These are phyloP conservation scores for Hypoxylon subgilvum DNA, from an alignment of 495 filamentous ascomycete species.

Conservation along the genomic window DNA sequence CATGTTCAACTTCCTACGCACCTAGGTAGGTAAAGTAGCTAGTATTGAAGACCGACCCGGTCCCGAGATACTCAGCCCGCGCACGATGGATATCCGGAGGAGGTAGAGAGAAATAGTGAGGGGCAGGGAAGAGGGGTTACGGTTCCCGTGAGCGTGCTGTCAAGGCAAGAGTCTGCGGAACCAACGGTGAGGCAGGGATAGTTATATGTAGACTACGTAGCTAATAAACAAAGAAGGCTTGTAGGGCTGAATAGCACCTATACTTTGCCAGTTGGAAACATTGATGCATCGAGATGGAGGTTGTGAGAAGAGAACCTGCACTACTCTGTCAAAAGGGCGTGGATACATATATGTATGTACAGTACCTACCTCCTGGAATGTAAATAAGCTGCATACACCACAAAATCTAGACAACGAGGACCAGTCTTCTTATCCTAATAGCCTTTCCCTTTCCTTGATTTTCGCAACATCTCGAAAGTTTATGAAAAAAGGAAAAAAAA, in stretches of 20 bases:
- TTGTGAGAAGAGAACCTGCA: too few species aligned
- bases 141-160: constrained; percentile 20
- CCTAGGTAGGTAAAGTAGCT: too few species aligned
- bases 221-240: constrained; percentile 18
- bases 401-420: too few species aligned
- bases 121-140: constrained; percentile 13
- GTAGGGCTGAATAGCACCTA: constrained; percentile 36
- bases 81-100: too few species aligned
- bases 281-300: neutral
- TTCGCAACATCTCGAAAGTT: constrained; percentile 5
- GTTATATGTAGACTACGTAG: constrained; percentile 8
- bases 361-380: neutral
- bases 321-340: too few species aligned
- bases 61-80: too few species aligned
- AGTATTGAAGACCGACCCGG: too few species aligned
- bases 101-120: too few species aligned
- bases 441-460: neutral
- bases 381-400: too few species aligned
- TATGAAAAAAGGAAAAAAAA: too few species aligned
- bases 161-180: constrained; percentile 30
- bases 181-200: constrained; percentile 19
- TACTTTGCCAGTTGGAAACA: constrained; percentile 1
- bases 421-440: neutral
- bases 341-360: too few species aligned
- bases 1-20: neutral